Conservation (phyloP, 148 eudicot genomes). For the Rhododendron ferrugineum region DNA sequence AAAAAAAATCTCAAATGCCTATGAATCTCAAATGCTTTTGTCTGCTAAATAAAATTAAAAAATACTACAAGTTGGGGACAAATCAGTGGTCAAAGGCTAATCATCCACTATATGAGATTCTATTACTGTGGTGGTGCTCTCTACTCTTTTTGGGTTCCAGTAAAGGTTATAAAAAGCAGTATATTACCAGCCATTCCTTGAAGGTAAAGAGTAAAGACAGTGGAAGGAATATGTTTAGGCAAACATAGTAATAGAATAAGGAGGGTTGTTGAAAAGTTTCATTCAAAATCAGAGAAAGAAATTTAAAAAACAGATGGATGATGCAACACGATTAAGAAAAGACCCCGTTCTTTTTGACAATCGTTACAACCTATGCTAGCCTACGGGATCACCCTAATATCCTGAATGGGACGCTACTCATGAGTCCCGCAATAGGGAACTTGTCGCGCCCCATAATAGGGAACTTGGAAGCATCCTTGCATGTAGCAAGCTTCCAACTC, state of each 20-base stretch:
- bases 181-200: conserved; percentile 5
- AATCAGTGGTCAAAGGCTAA: conserved; percentile 16
- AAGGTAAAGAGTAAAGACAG: conserved; percentile 4
- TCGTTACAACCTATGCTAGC: not conserved
- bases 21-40: not conserved
- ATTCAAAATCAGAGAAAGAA: conserved; percentile 13
- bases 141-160: not conserved
- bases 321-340: not conserved
- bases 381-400: too few species aligned
- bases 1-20: not conserved
- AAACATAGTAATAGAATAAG: conserved; percentile 17
- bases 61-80: not conserved
- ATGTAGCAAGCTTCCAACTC: not conserved
- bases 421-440: not conserved
- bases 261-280: conserved; percentile 11
- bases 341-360: not conserved
- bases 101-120: not conserved
- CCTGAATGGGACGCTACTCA: too few species aligned
- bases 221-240: conserved; percentile 11
- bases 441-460: too few species aligned
- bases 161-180: not conserved
- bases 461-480: too few species aligned
- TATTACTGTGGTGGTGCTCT: not conserved
- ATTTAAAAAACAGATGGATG: not conserved
- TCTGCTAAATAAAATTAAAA: not conserved